phyloP scores from a whole-genome alignment of 2,329 filamentous ascomycete genomes.

The Drechslerella coelobrocha region DNA sequence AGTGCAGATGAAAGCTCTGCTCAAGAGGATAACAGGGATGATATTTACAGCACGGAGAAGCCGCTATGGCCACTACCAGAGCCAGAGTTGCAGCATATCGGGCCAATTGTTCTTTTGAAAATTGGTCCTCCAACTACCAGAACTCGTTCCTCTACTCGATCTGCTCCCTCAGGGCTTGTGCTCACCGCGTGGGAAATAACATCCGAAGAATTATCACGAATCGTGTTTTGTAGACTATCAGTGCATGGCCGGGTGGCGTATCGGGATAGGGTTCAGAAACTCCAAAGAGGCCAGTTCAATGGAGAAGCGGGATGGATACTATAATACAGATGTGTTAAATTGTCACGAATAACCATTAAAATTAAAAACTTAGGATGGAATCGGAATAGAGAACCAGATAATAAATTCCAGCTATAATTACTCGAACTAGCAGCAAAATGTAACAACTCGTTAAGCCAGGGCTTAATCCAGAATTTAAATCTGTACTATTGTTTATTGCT shows the following conservation, averaged over 20 bases:
- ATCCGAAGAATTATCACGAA: not conserved
- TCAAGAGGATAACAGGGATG: not conserved
- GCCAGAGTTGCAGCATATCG: constrained; percentile 3
- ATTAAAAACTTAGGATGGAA: too few species aligned
- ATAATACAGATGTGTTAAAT: not conserved
- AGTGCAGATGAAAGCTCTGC: not conserved
- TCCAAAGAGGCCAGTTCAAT: not conserved
- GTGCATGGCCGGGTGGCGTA: constrained; percentile 3
- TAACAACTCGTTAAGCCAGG: too few species aligned
- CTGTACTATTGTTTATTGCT: too few species aligned
- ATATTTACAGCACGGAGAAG: not conserved
- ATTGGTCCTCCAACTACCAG: not conserved
- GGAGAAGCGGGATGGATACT: not conserved
- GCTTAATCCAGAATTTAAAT: too few species aligned
- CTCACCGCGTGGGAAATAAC: not conserved
- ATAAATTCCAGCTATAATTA: too few species aligned
- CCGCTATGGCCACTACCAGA: not conserved
- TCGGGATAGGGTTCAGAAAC: not conserved
- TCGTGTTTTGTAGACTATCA: constrained; percentile 2
- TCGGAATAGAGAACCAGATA: too few species aligned
- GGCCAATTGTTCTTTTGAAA: constrained; percentile 1
- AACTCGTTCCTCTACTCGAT: not conserved
- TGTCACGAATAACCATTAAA: too few species aligned
- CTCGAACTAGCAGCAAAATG: too few species aligned
- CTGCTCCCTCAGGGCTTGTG: not conserved